phyloP scores from a whole-genome alignment of 2,329 filamentous ascomycete species.

The Shiraia bambusicola region DNA sequence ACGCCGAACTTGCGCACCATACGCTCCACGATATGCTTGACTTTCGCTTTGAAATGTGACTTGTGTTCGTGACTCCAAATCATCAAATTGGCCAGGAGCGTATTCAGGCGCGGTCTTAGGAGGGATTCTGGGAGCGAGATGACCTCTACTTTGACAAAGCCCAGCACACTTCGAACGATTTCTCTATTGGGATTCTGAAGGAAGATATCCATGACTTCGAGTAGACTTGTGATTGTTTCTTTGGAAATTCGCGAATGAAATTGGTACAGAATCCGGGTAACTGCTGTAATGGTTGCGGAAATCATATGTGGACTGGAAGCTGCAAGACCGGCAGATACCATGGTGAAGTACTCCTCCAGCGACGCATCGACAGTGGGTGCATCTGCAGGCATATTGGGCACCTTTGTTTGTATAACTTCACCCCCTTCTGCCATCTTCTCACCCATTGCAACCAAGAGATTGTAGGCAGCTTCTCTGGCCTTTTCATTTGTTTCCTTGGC shows the following conservation, averaged over 20 bases:
- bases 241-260: constrained; percentile 72
- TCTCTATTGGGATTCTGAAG: constrained; percentile 95
- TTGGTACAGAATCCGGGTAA: constrained; percentile 90
- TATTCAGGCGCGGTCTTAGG: constrained; percentile 73
- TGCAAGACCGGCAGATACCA: constrained; percentile 94
- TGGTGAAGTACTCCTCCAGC: constrained; percentile 95
- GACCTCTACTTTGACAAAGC: constrained; percentile 94
- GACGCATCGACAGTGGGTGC: constrained; percentile 75
- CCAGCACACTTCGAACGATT: constrained; percentile 90
- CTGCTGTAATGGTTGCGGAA: constrained; percentile 90
- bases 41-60: constrained; percentile 92
- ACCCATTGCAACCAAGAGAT: constrained; percentile 85
- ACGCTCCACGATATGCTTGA: constrained; percentile 95
- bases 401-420: constrained; percentile 79
- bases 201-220: constrained; percentile 95
- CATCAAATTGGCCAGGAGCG: constrained; percentile 85
- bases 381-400: constrained; percentile 81
- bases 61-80: constrained; percentile 98
- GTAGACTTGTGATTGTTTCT: constrained; percentile 75
- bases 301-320: constrained; percentile 96
- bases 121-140: constrained; percentile 79
- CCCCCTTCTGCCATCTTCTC: constrained; percentile 75
- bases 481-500: constrained; percentile 98
- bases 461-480: constrained; percentile 84
- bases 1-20: constrained; percentile 90